Evolutionary conservation across 2,329 filamentous ascomycete genomes (phyloP), one percentile per base, ranked within the genome.

Genomic region (Colletotrichum melonis): DNA sequence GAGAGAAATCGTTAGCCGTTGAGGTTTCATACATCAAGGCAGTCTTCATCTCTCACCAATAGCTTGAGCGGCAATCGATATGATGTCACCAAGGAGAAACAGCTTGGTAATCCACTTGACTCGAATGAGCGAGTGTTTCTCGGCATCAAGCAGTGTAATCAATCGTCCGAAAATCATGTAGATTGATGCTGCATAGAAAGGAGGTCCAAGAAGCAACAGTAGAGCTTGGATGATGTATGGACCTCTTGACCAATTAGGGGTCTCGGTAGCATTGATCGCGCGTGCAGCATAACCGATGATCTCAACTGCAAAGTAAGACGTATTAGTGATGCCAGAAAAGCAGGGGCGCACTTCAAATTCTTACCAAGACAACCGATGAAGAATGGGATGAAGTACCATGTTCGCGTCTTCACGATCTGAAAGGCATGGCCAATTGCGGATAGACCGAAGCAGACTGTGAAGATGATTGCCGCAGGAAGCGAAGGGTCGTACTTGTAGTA

Each of bases 341-440:
- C 49, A 46, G 22, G 14, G 54, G 55, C 26, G 14, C 8, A 9
- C 92, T 76, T 6, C 19, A 49, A 19, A 16, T 4, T 74, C 81
- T 75, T 83, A 88, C 86, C 87, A 26, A 85, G 72, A 57, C 86
- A 86, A 22, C 88, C 88, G 30, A 90, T 79, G 4, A 86, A 75
- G 58, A 90, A 86, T 0, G 88, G 86, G 4, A 86, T 85, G 76
- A 88, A 85, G 78, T 87, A 89, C 86, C 87, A 89, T 9, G 86
- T 86, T 64, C 84, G 80, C 3, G 81, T 79, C n/a, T 79, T 78
- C 32, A 83, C 24, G 52, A 88, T 77, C 63, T 86, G 85, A 26
- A 78, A 84, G 4, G 76, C 67, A 74, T 88, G 86, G 0, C 83
- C 66, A 0, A 79, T 56, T 1, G 84, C 81, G 7, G 86, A 80